These are phyloP conservation scores for Kewa caespitosa DNA, from an alignment of 179 eudicot genomes.

Conservation along the genomic window DNA sequence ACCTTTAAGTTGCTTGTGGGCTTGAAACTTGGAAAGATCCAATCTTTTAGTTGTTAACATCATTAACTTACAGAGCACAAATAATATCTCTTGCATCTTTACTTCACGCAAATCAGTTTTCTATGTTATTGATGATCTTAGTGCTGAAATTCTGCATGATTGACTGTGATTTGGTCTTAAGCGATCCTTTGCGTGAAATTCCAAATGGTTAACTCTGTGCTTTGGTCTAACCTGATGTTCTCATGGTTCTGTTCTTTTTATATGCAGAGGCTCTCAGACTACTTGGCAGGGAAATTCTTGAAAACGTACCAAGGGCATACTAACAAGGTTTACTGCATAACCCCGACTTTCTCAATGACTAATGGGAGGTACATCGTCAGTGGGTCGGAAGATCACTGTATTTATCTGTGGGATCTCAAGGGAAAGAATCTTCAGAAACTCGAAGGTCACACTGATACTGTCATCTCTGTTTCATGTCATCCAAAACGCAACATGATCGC, in stretches of 20 bases:
- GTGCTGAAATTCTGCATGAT: neutral
- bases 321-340: conserved; percentile 62
- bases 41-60: too few relatives aligned
- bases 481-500: conserved; percentile 75
- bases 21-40: too few relatives aligned
- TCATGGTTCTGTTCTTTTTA: conserved; percentile 8
- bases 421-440: conserved; percentile 77
- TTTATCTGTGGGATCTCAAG: conserved; percentile 89
- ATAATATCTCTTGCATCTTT: too few relatives aligned
- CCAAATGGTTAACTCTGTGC: too few relatives aligned
- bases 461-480: conserved; percentile 79
- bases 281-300: conserved; percentile 68
- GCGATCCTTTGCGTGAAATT: neutral
- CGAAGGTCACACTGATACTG: conserved; percentile 88
- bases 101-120: too few relatives aligned
- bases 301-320: conserved; percentile 68
- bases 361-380: conserved; percentile 82
- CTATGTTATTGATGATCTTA: neutral
- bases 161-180: too few relatives aligned
- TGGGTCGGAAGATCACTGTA: conserved; percentile 86
- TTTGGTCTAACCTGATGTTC: too few relatives aligned
- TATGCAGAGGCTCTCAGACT: conserved; percentile 85
- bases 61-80: too few relatives aligned
- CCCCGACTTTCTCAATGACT: conserved; percentile 80
- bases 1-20: too few relatives aligned